A percentile compares a stretch with the other conserved stretches of the same genome.
phyloP scores from a whole-genome alignment of 2,329 filamentous ascomycete genomes.

The Talaromyces islandicus region DNA sequence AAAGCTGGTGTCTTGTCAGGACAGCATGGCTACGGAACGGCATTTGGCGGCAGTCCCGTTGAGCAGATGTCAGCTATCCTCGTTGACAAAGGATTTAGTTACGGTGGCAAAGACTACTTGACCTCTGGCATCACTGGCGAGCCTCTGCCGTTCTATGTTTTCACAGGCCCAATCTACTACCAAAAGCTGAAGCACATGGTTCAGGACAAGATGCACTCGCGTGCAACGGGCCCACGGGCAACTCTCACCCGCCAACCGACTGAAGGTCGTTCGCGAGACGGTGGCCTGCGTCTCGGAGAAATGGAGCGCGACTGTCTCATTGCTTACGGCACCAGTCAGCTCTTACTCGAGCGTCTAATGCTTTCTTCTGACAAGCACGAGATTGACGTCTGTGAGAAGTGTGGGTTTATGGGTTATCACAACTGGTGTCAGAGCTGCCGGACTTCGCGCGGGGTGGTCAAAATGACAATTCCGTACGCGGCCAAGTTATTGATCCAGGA shows the following conservation, averaged over 20 bases:
- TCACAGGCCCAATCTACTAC: conserved; percentile 98
- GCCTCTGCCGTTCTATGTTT: conserved; percentile 89
- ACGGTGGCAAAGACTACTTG: conserved; percentile 95
- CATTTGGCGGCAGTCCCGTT: conserved; percentile 75
- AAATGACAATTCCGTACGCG: conserved; percentile 96
- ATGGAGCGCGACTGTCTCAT: conserved; percentile 99
- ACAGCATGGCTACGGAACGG: conserved; percentile 82
- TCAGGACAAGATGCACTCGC: conserved; percentile 98
- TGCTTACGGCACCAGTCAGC: conserved; percentile 88
- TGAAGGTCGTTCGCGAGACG: conserved; percentile 86
- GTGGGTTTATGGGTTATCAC: conserved; percentile 91
- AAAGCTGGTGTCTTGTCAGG: conserved; percentile 88
- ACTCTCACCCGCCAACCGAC: conserved; percentile 94
- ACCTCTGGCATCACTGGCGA: conserved; percentile 94
- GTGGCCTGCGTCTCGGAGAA: conserved; percentile 87
- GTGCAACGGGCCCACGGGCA: conserved; percentile 80
- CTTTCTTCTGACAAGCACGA: conserved; percentile 83
- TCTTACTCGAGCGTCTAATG: conserved; percentile 91
- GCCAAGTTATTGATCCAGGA: conserved; percentile 96
- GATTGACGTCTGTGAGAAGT: conserved; percentile 89
- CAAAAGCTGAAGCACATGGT: conserved; percentile 99
- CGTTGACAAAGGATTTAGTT: conserved; percentile 84
- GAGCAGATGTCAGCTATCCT: conserved; percentile 84
- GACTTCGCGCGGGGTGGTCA: conserved; percentile 74
- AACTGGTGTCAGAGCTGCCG: conserved; percentile 93